These are phyloP conservation scores for Yarrowia sp. DNA, from an alignment of 805 yeast species.

Conservation along the genomic window DNA sequence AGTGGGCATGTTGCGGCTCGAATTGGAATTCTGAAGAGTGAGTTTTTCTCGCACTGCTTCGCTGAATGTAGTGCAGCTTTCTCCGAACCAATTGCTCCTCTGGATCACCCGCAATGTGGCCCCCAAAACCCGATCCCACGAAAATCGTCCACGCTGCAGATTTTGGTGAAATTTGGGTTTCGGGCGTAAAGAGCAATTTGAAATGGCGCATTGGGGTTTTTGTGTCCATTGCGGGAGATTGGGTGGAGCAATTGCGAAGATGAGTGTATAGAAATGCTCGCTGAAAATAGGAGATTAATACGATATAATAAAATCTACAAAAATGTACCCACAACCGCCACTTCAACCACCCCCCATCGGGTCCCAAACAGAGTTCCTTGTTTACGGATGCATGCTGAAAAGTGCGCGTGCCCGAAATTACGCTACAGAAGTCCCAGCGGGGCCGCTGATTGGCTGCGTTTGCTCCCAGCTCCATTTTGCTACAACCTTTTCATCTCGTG, in stretches of 20 bases:
- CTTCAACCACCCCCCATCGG: neutral
- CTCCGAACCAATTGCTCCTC: neutral
- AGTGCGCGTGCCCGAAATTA: neutral
- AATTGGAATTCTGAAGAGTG: neutral
- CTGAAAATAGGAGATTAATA: too few species aligned
- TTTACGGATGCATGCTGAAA: slow-evolving; percentile 10
- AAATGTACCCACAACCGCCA: neutral
- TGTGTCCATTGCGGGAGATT: neutral
- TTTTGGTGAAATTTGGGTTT: neutral
- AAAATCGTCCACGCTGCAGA: neutral
- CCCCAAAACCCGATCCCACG: neutral
- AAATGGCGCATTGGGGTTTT: neutral
- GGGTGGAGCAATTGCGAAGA: neutral
- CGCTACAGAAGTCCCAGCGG: neutral
- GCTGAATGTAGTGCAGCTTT: neutral
- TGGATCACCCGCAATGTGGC: neutral
- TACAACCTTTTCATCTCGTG: slow-evolving; percentile 27
- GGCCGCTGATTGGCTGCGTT: slow-evolving; percentile 24
- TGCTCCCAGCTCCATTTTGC: slow-evolving; percentile 26
- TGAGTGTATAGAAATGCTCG: too few species aligned
- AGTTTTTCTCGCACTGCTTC: neutral
- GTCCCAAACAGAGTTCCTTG: slow-evolving; percentile 17
- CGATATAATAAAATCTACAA: too few species aligned
- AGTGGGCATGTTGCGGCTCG: too few species aligned
- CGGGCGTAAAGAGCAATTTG: slow-evolving; percentile 26